Evolutionary conservation across 2,329 filamentous ascomycete genomes (phyloP), one percentile per base, ranked within the genome.

Genomic region (Arthroderma sp.): DNA sequence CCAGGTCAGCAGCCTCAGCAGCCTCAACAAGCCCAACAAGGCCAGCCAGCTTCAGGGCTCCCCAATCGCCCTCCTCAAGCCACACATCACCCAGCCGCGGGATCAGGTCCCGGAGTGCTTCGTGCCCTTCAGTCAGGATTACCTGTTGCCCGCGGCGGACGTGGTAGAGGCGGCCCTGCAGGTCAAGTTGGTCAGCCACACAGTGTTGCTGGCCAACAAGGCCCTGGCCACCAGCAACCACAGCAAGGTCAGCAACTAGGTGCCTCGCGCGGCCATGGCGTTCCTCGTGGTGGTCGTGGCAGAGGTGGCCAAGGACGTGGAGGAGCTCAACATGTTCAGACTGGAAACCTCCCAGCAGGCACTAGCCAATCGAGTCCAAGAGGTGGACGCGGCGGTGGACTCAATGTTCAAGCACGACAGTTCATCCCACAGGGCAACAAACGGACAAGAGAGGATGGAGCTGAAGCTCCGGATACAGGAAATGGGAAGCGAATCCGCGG

Each of bases 391-490:
- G 67, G 69, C n/a, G 71, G 69, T n/a, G 71, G 59, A 9, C 64
- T 81, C 38, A 81, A 78, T 64, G 74, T 76, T 1, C 69, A 72
- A 9, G 79, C 75, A 21, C 71, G 72, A 13, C 78, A 79, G 53
- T 82, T 83, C 58, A 79, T 81, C 62, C 80, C 79, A 28, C 75
- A 77, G 15, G 77, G 79, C 21, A 79, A 76, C 63, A 82, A 82
- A 68, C 73, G 80, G 37, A 73, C 77, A 19, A 73, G 79, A 56
- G 79, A 81, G 57, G 79, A 81, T 57, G 73, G 72, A 3, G 62
- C 66, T 9, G 71, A 73, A 47, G 73, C 59, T 25, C 61, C 67
- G 19, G 64, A 67, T 43, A 66, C 66, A 35, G 71, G 67, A 49
- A 71, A 64, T 59, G 76, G 75, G 39, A 79, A 79, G 66, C 70